Conservation (phyloP, 331 rosid species). For the Prunus yedoensis region DNA sequence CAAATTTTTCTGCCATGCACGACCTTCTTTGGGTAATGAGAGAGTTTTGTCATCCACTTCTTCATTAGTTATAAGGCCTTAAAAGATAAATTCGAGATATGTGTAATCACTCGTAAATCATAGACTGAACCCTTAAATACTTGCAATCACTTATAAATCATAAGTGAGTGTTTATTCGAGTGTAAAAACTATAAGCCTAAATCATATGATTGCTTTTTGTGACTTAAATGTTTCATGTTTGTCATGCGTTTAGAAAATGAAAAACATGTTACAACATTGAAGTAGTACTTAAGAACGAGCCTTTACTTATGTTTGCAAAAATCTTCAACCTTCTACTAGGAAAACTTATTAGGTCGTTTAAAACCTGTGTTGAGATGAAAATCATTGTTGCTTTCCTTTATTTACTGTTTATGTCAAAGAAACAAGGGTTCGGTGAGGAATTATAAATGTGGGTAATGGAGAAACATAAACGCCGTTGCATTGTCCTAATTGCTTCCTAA, state of each 20-base stretch:
- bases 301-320: background rate
- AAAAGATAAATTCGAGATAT: background rate
- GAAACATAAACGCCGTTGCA: conserved; percentile 31
- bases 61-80: background rate
- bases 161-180: too few relatives aligned
- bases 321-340: background rate
- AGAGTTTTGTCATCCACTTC: background rate
- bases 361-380: background rate
- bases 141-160: too few relatives aligned
- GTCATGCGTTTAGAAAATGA: background rate
- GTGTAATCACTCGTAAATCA: background rate
- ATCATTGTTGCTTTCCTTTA: background rate
- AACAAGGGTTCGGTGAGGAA: conserved; percentile 12
- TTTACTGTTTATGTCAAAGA: background rate
- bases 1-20: too few relatives aligned
- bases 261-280: background rate
- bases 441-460: conserved; percentile 32
- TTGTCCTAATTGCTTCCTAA: conserved; percentile 30
- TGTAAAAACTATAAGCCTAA: too few relatives aligned
- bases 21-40: background rate
- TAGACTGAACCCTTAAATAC: too few relatives aligned
- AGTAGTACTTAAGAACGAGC: background rate
- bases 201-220: too few relatives aligned
- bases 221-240: too few relatives aligned
- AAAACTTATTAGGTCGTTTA: background rate